Conservation (phyloP, 2,329 filamentous ascomycete genomes). For the Pyricularia pennisetigena region DNA sequence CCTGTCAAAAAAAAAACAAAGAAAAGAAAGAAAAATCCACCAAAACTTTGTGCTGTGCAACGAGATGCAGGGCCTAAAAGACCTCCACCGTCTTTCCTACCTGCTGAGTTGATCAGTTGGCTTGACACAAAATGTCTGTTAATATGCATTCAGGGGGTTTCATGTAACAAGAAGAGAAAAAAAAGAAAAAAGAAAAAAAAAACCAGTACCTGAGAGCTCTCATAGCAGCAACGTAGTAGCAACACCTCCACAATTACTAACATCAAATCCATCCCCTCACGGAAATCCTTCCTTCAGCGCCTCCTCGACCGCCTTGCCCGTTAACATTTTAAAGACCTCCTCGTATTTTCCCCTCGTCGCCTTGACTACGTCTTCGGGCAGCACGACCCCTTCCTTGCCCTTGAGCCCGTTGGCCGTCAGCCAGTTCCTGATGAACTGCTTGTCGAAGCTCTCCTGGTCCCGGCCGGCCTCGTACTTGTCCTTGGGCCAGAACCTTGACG, state of each 20-base stretch:
- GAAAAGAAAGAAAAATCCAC: not conserved
- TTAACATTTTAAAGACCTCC: conserved; percentile 65
- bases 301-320: conserved; percentile 39
- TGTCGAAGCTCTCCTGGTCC: conserved; percentile 79
- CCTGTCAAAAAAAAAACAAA: not conserved
- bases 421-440: conserved; percentile 80
- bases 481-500: conserved; percentile 77
- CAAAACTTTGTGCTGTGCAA: not conserved
- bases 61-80: not conserved
- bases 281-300: conserved; percentile 14
- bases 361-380: conserved; percentile 61
- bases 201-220: not conserved
- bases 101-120: too few species aligned
- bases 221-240: not conserved
- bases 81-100: too few species aligned
- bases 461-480: conserved; percentile 62
- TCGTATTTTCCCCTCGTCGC: conserved; percentile 64
- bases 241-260: not conserved
- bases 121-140: too few species aligned
- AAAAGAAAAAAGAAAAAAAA: too few species aligned
- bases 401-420: conserved; percentile 63
- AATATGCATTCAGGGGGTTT: too few species aligned
- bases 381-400: conserved; percentile 60
- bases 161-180: too few species aligned
- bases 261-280: not conserved